Evolutionary conservation across 306 rosid genomes (phyloP).

Genomic region (Cucumis sativus): DNA sequence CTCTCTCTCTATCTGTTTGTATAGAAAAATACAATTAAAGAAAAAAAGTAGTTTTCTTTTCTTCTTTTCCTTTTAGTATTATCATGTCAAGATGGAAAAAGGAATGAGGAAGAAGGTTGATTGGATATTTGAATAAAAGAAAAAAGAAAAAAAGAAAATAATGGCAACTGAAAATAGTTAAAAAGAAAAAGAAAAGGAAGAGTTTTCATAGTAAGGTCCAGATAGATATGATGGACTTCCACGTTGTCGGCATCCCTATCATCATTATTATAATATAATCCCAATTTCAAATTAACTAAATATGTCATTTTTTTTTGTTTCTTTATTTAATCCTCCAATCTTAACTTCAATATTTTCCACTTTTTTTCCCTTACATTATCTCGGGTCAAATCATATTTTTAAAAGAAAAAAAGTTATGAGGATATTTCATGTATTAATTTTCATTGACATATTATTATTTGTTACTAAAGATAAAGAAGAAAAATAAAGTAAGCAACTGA

Average conservation of each 20-base stretch:
- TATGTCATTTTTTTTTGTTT: background rate
- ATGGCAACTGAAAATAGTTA: background rate
- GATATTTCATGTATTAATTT: too few relatives aligned
- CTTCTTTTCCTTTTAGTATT: background rate
- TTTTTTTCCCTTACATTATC: too few relatives aligned
- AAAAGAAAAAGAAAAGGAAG: background rate
- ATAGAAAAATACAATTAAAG: background rate
- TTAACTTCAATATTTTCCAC: too few relatives aligned
- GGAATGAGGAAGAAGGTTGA: background rate
- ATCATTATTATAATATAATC: background rate
- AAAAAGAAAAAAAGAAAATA: background rate
- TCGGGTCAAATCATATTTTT: too few relatives aligned
- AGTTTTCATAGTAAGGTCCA: background rate
- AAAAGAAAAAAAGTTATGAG: too few relatives aligned
- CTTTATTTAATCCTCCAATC: too few relatives aligned
- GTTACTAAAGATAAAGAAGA: too few relatives aligned
- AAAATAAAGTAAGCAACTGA: too few relatives aligned
- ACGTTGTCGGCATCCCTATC: conserved; percentile 5
- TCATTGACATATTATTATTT: too few relatives aligned
- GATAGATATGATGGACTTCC: conserved; percentile 1
- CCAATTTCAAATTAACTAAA: background rate
- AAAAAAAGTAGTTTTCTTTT: background rate
- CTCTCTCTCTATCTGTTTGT: background rate
- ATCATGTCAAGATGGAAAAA: background rate
- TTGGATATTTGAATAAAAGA: background rate